Base-by-base conservation (phyloP, 1,139 yeast genomes). In the Geotrichum bryndzae region DNA sequence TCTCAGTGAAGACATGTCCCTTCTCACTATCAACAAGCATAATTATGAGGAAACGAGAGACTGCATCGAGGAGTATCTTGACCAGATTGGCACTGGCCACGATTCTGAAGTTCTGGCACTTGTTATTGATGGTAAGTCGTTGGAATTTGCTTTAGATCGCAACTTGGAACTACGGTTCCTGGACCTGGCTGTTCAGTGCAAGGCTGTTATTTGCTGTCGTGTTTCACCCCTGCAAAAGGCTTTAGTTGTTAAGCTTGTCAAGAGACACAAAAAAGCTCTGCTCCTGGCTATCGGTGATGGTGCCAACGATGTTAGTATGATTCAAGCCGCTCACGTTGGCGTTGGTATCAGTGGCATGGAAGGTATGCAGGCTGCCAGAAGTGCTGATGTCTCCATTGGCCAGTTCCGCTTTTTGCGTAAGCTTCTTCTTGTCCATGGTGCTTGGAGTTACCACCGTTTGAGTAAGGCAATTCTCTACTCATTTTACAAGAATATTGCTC, bases 281-380 rank as follows among this genome's bases (percentile, higher is more conserved):
- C 77, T 95, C 31, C 79, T 95, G 65, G 98, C 99, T 0, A 88
- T 94, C 72, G 99, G 99, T 60, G 99, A 94, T 76, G 99, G 99
- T 68, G 97, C 99, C 3, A 94, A 94, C 72, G 99, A 94, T 77
- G 99, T 94, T 38, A 89, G 96, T 54, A 94, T 94, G 99, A 94
- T 94, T 68, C 99, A 94, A 75, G 97, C 98, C 15, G 99, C 99
- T 0, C 97, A 94, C 74, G 96, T 94, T 58, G 99, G 99, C 64
- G 96, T 94, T 54, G 99, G 99, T 72, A 94, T 94, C 68, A 90
- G 95, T 71, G 99, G 99, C 68, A 89, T 90, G 90, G 99, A 95
- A 77, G 99, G 99, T 68, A 92, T 92, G 91, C 99, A 95, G 75
- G 99, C 99, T 8, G 98, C 99, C 0, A 82, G 99, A 74, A 87